Evolutionary conservation across 2,329 filamentous ascomycete genomes (phyloP).

Genomic region (Tolypocladium sp.): DNA sequence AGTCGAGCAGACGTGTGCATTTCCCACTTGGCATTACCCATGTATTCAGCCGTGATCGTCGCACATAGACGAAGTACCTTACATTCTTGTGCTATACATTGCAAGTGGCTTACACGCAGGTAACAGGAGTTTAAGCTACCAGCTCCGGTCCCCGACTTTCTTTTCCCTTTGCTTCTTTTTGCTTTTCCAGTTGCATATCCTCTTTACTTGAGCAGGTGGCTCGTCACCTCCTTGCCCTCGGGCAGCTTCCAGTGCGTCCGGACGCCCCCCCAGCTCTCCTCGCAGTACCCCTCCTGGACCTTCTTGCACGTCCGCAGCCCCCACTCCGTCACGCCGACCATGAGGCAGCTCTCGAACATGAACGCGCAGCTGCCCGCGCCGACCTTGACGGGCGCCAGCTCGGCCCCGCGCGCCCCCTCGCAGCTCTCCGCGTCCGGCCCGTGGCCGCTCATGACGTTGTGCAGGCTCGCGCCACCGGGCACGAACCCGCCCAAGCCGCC

Average conservation of each 20-base stretch:
- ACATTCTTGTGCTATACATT: background rate
- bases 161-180: no score
- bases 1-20: no score
- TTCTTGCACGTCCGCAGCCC: slow-evolving; percentile 50
- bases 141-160: background rate
- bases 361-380: slow-evolving; percentile 56
- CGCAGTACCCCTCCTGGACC: slow-evolving; percentile 38
- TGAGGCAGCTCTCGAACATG: slow-evolving; percentile 61
- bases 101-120: background rate
- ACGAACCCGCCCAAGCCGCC: slow-evolving; percentile 40
- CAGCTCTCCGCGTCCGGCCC: slow-evolving; percentile 49
- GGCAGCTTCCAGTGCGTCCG: slow-evolving; percentile 52
- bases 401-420: slow-evolving; percentile 45
- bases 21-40: background rate
- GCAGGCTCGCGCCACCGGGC: slow-evolving; percentile 49
- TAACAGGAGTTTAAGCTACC: background rate
- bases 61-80: background rate
- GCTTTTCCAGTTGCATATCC: background rate
- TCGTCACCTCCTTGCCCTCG: slow-evolving; percentile 18
- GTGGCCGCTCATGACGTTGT: slow-evolving; percentile 64
- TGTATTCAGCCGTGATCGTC: background rate
- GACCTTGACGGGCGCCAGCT: slow-evolving; percentile 47
- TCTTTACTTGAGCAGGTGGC: slow-evolving; percentile 8
- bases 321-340: slow-evolving; percentile 67
- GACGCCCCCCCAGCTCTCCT: slow-evolving; percentile 69